Percentiles rank a stretch among this genome's conserved stretches.
These are phyloP conservation scores for Tarenaya hassleriana DNA, from an alignment of 345 rosid species.

Conservation along the genomic window DNA sequence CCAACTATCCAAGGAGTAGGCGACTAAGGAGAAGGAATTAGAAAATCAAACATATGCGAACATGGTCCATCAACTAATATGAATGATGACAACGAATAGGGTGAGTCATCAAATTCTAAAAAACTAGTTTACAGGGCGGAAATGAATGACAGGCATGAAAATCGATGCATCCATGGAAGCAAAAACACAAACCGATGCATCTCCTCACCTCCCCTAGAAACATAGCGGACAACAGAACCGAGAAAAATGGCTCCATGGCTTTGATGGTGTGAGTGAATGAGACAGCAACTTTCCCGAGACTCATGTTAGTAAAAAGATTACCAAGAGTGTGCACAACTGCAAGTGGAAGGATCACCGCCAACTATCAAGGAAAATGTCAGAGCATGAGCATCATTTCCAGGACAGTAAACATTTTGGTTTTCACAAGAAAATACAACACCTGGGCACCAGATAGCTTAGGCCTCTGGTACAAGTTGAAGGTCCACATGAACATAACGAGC, in stretches of 20 bases:
- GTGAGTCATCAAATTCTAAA: not conserved
- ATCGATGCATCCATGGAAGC: not conserved
- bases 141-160: not conserved
- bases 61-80: not conserved
- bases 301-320: slow-evolving; percentile 92
- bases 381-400: slow-evolving; percentile 15
- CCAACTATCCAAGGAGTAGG: slow-evolving; percentile 86
- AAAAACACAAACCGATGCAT: slow-evolving; percentile 3
- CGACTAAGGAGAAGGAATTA: slow-evolving; percentile 27
- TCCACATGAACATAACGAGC: slow-evolving; percentile 73
- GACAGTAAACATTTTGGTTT: not conserved
- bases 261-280: slow-evolving; percentile 98
- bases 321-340: slow-evolving; percentile 87
- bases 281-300: slow-evolving; percentile 97
- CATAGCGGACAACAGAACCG: slow-evolving; percentile 89
- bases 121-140: not conserved
- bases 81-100: not conserved
- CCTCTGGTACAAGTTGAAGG: slow-evolving; percentile 63
- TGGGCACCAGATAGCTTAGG: slow-evolving; percentile 66
- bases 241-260: slow-evolving; percentile 99
- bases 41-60: not conserved
- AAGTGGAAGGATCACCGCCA: slow-evolving; percentile 74
- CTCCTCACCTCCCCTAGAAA: slow-evolving; percentile 78
- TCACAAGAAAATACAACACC: slow-evolving; percentile 27
- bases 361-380: slow-evolving; percentile 36